These are phyloP conservation scores for Cryptococcus sp. DNA, from an alignment of 1,284 basidiomycete species.

Conservation along the genomic window DNA sequence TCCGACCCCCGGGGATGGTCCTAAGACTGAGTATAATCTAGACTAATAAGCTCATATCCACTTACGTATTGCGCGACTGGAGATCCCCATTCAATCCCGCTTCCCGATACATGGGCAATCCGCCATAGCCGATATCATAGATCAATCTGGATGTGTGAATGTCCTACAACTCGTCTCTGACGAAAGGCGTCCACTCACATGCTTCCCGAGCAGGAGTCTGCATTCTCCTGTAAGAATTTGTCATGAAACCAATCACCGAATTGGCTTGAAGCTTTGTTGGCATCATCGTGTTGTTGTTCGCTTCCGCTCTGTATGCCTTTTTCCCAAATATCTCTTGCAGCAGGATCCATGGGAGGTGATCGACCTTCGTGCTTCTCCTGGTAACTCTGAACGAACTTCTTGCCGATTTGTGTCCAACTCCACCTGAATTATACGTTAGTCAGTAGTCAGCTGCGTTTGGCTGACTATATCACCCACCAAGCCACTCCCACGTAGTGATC, in stretches of 20 bases:
- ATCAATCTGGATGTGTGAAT: background rate
- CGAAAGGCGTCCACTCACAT: background rate
- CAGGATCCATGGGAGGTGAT: background rate
- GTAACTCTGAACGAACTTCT: background rate
- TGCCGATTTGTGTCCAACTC: background rate
- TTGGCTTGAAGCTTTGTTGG: background rate
- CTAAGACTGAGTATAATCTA: background rate
- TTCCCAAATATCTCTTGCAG: background rate
- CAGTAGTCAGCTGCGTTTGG: too few relatives aligned
- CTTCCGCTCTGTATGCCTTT: background rate
- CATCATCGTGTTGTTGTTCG: background rate
- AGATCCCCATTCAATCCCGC: background rate
- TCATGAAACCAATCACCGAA: background rate
- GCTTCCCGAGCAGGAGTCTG: background rate
- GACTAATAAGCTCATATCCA: background rate
- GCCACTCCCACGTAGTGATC: too few relatives aligned
- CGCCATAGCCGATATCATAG: background rate
- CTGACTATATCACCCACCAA: too few relatives aligned
- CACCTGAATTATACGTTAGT: too few relatives aligned
- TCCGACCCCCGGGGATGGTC: constrained; percentile 26
- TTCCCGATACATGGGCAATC: background rate
- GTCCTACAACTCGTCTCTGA: background rate
- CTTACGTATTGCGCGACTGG: background rate
- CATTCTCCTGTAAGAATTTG: background rate
- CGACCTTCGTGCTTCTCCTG: background rate